These are phyloP conservation scores for Jatropha multifida DNA, from an alignment of 441 rosid genomes.

Conservation along the genomic window DNA sequence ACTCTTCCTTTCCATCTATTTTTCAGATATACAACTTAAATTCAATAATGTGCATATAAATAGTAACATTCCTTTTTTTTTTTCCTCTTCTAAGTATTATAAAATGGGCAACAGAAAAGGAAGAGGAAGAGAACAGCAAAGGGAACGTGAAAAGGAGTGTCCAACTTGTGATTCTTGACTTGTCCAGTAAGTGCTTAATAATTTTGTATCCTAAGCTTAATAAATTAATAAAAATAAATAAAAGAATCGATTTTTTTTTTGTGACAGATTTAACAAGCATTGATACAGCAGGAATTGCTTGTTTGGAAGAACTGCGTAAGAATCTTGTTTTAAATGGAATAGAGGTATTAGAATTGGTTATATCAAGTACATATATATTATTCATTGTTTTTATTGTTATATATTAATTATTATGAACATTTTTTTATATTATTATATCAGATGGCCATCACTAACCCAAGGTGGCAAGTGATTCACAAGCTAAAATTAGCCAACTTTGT, in stretches of 20 bases:
- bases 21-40: background rate
- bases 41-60: background rate
- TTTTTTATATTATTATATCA: constrained; percentile 20
- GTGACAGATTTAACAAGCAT: constrained; percentile 61
- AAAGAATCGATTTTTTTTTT: background rate
- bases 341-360: constrained; percentile 42
- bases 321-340: constrained; percentile 46
- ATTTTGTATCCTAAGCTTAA: too few relatives aligned
- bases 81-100: constrained; percentile 41
- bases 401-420: background rate
- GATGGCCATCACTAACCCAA: constrained; percentile 74
- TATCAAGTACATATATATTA: background rate
- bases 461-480: constrained; percentile 83
- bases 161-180: constrained; percentile 67
- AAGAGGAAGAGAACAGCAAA: constrained; percentile 35
- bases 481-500: constrained; percentile 59
- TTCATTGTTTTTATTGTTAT: background rate
- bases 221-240: too few relatives aligned
- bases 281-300: constrained; percentile 79
- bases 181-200: constrained; percentile 63
- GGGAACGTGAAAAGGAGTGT: constrained; percentile 29
- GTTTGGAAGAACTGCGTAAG: constrained; percentile 65
- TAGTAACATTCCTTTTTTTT: background rate
- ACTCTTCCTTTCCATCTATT: background rate
- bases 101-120: constrained; percentile 34